Evolutionary conservation across 2,329 filamentous ascomycete genomes (phyloP).

Genomic region (Colletotrichum destructivum): DNA sequence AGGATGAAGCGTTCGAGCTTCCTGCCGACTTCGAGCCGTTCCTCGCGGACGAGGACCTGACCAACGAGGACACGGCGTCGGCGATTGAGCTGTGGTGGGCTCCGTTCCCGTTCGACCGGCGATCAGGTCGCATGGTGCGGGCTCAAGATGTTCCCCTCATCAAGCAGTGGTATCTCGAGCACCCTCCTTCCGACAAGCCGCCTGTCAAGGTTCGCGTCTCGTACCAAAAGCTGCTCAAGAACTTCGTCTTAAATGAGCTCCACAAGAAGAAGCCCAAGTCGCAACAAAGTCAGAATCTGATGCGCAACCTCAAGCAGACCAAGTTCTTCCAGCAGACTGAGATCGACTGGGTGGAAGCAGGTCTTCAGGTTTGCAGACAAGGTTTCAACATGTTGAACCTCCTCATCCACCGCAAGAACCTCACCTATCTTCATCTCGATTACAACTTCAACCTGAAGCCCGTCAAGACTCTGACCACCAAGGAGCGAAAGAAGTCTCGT

Average conservation of each 20-base stretch:
- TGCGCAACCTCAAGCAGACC: slow-evolving; percentile 91
- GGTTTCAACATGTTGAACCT: slow-evolving; percentile 99
- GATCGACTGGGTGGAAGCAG: slow-evolving; percentile 99
- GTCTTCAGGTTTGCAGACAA: slow-evolving; percentile 96
- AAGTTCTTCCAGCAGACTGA: slow-evolving; percentile 99
- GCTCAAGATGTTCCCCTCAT: slow-evolving; percentile 97
- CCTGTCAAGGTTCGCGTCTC: slow-evolving; percentile 98
- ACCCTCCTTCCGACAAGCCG: slow-evolving; percentile 86
- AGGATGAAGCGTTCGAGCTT: slow-evolving; percentile 89
- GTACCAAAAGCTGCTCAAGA: slow-evolving; percentile 98
- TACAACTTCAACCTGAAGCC: slow-evolving; percentile 99
- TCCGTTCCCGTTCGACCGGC: slow-evolving; percentile 93
- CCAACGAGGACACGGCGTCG: slow-evolving; percentile 89
- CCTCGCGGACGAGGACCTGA: slow-evolving; percentile 88
- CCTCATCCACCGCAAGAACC: slow-evolving; percentile 96
- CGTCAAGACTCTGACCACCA: slow-evolving; percentile 97
- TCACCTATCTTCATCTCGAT: slow-evolving; percentile 97
- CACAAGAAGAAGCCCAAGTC: slow-evolving; percentile 97
- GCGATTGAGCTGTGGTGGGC: slow-evolving; percentile 99
- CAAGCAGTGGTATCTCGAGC: slow-evolving; percentile 99
- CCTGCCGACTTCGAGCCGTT: slow-evolving; percentile 88
- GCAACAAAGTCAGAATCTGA: slow-evolving; percentile 92
- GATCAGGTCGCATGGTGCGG: slow-evolving; percentile 95
- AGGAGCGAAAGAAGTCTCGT: slow-evolving; percentile 98
- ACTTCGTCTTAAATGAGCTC: slow-evolving; percentile 94